Evolutionary conservation across 2,329 filamentous ascomycete genomes (phyloP), one percentile per base, ranked within the genome.

Genomic region (Metarhizium robertsii): DNA sequence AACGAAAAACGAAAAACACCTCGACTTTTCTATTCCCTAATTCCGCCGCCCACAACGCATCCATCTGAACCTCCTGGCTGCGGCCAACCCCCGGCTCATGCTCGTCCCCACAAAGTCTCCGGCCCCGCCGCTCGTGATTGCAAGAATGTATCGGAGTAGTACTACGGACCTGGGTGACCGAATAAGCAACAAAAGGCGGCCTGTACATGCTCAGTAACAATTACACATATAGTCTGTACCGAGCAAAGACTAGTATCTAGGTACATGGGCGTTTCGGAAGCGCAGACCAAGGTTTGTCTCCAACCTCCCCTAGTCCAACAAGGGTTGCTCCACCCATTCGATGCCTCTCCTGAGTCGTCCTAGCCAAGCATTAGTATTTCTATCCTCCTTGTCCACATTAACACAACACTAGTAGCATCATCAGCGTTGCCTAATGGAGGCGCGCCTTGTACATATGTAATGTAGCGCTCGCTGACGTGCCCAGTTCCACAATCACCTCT

Each of bases 401-500:
- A 16, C 38, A 40, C 4, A 16, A 13, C 38, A 40, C 38, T 25
- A 45, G 16, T 16, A 45, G 6, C 42, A 7, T 1, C 32, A 34
- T 34, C 7, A 34, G 25, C 25, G 25, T 25, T 4, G 25, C 25
- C 25, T 25, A 25, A 25, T 25, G 25, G 25, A 25, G 25, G 25
- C 25, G 25, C 25, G 25, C 32, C 32, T 34, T 45, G 7, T 45
- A 20, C 20, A 6, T 16, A 6, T 16, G 16, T 45, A 45, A 25
- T 25, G 42, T n/a, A 30, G 48, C 6, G 29, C 7, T 46, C 48
- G 53, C 52, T 54, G 55, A 56, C 55, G 52, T 55, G 55, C 42
- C 45, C 25, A 16, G 45, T 30, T 48, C 45, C 45, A 29, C 45
- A 29, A 10, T 48, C 25, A 30, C 45, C n/a, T 29, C 25, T 30